Evolutionary conservation across 345 rosid genomes (phyloP).

Genomic region (Geranium brycei): DNA sequence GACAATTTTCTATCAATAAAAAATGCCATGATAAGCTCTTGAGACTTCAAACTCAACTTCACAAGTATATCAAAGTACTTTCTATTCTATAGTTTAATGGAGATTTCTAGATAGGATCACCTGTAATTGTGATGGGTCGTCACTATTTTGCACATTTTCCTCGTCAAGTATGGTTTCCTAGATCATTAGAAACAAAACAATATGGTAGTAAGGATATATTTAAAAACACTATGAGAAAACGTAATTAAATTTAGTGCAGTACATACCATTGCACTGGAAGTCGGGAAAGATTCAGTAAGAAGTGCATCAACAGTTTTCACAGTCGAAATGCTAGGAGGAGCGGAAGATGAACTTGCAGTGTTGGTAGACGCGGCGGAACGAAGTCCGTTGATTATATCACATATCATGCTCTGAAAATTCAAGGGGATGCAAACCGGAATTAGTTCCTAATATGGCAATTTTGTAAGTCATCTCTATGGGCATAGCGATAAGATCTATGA

Average conservation of each 20-base stretch:
- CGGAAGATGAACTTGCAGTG: conserved; percentile 77
- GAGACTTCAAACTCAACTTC: not conserved
- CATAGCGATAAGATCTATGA: not conserved
- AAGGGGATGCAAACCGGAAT: conserved; percentile 6
- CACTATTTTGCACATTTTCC: conserved; percentile 16
- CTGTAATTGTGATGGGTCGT: conserved; percentile 33
- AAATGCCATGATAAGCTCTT: not conserved
- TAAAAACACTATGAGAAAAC: not conserved
- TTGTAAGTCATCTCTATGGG: not conserved
- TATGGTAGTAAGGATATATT: not conserved
- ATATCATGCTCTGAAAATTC: conserved; percentile 44
- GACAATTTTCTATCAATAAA: not conserved
- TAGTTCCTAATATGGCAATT: not conserved
- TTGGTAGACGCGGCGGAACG: conserved; percentile 49
- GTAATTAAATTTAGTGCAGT: conserved; percentile 4
- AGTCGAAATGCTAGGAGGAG: conserved; percentile 42
- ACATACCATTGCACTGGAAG: conserved; percentile 22
- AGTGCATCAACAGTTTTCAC: conserved; percentile 52
- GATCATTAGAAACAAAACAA: conserved; percentile 7
- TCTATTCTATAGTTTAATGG: conserved; percentile 4
- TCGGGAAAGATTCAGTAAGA: conserved; percentile 52
- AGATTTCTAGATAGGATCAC: conserved; percentile 18
- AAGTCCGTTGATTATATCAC: conserved; percentile 72
- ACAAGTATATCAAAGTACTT: conserved; percentile 1
- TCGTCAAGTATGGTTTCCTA: no score